Percentiles rank a stretch among this genome's conserved stretches.
These are phyloP conservation scores for Dryas alaskensis DNA, from an alignment of 306 rosid species.

Conservation along the genomic window DNA sequence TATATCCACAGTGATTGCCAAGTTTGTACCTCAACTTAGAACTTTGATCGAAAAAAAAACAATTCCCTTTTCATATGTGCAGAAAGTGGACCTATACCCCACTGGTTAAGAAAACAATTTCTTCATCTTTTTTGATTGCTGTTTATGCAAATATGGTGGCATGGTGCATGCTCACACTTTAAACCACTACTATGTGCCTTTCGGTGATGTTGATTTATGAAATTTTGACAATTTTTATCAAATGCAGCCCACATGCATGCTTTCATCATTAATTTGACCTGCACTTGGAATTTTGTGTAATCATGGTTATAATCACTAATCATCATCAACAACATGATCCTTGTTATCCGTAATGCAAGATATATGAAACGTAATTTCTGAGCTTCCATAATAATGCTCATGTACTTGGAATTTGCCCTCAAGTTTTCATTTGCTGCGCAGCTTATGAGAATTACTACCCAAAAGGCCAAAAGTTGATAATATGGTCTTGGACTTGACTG, in stretches of 20 bases:
- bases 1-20: not conserved
- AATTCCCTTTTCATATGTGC: no score
- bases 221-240: slow-evolving; percentile 15
- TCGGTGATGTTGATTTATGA: slow-evolving; percentile 59
- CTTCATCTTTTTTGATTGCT: not conserved
- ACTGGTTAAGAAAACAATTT: not conserved
- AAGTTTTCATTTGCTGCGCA: no score
- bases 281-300: slow-evolving; percentile 44
- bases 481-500: no score
- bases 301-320: slow-evolving; percentile 45
- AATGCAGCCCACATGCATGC: slow-evolving; percentile 41
- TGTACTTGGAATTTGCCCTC: no score
- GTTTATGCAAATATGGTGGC: slow-evolving; percentile 25
- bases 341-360: slow-evolving; percentile 10
- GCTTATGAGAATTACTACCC: no score
- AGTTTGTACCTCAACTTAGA: not conserved
- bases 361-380: not conserved
- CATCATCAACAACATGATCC: slow-evolving; percentile 29
- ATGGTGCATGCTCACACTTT: slow-evolving; percentile 23
- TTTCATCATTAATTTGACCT: slow-evolving; percentile 54
- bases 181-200: slow-evolving; percentile 34
- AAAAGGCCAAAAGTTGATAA: no score
- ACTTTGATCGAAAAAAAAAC: no score
- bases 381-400: not conserved
- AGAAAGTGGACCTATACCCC: not conserved